Base-by-base conservation (phyloP, 805 yeast genomes). In the Saccharomycopsis fermentans region DNA sequence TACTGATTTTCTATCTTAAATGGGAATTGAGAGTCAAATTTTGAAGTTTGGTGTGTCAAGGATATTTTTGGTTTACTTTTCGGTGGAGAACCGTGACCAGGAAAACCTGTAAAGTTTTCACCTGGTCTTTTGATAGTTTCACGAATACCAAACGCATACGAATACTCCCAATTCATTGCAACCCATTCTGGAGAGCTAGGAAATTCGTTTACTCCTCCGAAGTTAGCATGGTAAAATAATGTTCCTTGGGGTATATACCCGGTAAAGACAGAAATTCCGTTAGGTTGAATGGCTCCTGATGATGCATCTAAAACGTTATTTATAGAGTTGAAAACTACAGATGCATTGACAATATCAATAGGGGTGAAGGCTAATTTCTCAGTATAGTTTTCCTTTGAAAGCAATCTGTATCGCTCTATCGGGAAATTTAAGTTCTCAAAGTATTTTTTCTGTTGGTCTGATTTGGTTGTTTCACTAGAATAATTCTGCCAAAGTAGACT, bases 101-200 rank as follows among this genome's bases (percentile, higher is more conserved):
- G 50, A 2, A n/a, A 39, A 2, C 6, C 3, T n/a, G 36, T 29
- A 17, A 32, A 55, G 39, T n/a, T 34, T 4, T 37, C 58, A 6
- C 50, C 58, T 37, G 51, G 58, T 24, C 59, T 50, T 17, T 53
- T 39, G 19, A 54, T 16, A 8, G 2, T 24, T 12, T 17, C 52
- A 14, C 55, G 54, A 32, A 60, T n/a, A 5, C 59, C 63, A 70
- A 81, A 82, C 59, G 67, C 69, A 61, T 77, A 80, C 62, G 84
- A 79, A 68, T 82, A 82, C 64, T 83, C 87, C 62, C 73, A 77
- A 65, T 82, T 85, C 77, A 82, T 71, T 1, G 87, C 88, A 11
- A 81, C 69, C 87, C 88, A 83, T 66, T 83, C 87, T 35, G 75
- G 75, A 26, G 72, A 65, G 0, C 66, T 65, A 1, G 86, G 86